Percentiles rank a stretch among this genome's conserved stretches.
Evolutionary conservation across 139 green algal species (phyloP).

Genomic region (Chlamydomonas eustigma): DNA sequence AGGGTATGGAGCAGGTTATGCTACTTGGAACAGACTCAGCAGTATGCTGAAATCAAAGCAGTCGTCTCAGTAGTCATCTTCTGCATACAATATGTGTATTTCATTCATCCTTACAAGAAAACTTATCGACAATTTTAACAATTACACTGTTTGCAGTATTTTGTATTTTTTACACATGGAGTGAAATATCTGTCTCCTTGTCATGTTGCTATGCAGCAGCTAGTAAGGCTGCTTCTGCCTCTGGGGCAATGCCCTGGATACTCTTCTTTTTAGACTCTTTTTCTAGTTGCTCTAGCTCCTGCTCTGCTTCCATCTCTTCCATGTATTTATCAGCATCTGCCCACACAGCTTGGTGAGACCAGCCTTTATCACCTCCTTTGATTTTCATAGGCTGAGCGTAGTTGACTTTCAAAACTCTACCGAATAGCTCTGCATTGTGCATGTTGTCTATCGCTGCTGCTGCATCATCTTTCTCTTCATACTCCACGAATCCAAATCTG

Average conservation of each 20-base stretch:
- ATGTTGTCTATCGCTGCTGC: conserved; percentile 95
- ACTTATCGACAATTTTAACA: no score
- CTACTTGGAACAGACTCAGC: background rate
- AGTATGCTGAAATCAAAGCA: background rate
- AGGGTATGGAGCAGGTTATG: background rate
- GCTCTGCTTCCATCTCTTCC: conserved; percentile 54
- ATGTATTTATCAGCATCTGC: conserved; percentile 57
- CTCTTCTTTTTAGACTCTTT: conserved; percentile 31
- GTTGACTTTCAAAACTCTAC: conserved; percentile 68
- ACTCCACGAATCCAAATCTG: conserved; percentile 95
- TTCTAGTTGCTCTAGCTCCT: conserved; percentile 51
- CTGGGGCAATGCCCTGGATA: background rate
- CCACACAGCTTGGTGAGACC: conserved; percentile 38
- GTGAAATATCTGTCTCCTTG: no score
- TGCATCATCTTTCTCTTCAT: conserved; percentile 84
- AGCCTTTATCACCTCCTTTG: conserved; percentile 73
- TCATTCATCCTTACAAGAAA: no score
- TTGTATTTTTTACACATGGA: no score
- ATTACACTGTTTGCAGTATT: no score
- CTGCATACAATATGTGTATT: no score
- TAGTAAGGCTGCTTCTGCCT: background rate
- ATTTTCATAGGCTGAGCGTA: conserved; percentile 84
- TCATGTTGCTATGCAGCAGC: no score
- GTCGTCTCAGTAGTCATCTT: no score
- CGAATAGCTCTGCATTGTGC: conserved; percentile 84